Percentiles rank a stretch among this genome's conserved stretches.
Evolutionary conservation across 805 yeast genomes (phyloP).

Genomic region (Saccharomyces jurei): DNA sequence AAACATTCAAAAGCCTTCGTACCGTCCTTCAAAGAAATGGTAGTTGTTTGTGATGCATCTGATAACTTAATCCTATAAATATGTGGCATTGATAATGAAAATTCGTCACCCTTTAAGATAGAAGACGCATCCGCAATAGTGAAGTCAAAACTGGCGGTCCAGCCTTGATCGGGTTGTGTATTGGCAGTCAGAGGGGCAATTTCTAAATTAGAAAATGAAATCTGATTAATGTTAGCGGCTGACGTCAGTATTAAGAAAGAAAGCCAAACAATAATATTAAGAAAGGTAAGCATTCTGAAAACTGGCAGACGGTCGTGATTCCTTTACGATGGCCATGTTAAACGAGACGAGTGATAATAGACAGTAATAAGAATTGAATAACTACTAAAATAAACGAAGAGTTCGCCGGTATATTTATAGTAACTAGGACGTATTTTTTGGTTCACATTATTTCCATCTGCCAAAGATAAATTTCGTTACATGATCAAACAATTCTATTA

Average conservation of each 20-base stretch:
- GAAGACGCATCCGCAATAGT: constrained; percentile 13
- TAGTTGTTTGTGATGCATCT: constrained; percentile 12
- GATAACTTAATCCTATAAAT: constrained; percentile 32
- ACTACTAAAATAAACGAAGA: neutral
- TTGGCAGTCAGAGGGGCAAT: constrained; percentile 9
- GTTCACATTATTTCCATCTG: neutral
- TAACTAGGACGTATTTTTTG: neutral
- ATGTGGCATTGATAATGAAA: constrained; percentile 23
- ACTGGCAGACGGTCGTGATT: neutral
- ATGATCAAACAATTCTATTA: neutral
- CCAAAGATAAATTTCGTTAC: neutral
- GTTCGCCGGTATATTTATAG: neutral
- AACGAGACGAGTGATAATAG: neutral
- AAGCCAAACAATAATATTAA: neutral
- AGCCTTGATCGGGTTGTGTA: constrained; percentile 26
- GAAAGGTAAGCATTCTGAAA: neutral
- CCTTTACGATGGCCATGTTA: neutral
- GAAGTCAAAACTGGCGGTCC: constrained; percentile 30
- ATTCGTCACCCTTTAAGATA: constrained; percentile 22
- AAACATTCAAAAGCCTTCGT: constrained; percentile 26
- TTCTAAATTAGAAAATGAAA: constrained; percentile 10
- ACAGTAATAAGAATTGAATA: neutral
- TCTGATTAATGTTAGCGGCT: constrained; percentile 9
- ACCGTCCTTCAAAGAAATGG: constrained; percentile 20
- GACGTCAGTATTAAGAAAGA: neutral